Base-by-base conservation (phyloP, 2,329 filamentous ascomycete species). In the Fusarium sublunatum region DNA sequence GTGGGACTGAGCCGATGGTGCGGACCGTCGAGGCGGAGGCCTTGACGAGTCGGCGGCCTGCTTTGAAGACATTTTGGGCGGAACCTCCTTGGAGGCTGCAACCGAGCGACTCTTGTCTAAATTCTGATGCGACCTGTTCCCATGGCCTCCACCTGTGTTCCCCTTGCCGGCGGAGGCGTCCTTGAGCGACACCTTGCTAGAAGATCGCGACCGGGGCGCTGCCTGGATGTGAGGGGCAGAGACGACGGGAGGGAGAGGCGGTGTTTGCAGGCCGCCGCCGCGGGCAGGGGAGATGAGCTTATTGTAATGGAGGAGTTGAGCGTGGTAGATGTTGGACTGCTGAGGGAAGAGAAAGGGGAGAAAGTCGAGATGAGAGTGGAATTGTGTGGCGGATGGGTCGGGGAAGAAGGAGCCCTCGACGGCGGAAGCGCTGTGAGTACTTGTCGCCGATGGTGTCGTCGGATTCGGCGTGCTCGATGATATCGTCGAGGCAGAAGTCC, bases 301-400 rank as follows among this genome's bases (percentile, higher is more conserved):
- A 75, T 88, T 89, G 80, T 89, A 89, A 67, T 88, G 82, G 47
- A 86, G 80, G 53, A 89, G 82, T 75, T 87, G 85, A 50, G 84
- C 84, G 70, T 88, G 84, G 75, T 87, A 86, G 63, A 84, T 77
- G 38, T 81, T 84, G 31, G 82, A 78, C 64, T 88, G 85, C 61
- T 87, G 85, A 13, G 85, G 85, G 55, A 87, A 79, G 67, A 87
- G 77, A 62, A 86, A 81, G 32, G 86, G 85, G 26, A 86, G 77
- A 57, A 86, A 78, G 63, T 87, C 83, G 69, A 86, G 69, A 59
- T 81, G 79, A 61, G 79, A 73, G 46, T 81, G 75, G 52, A 76
- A 74, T 41, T 75, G 75, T 39, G 74, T 52, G 54, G 69, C 59
- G 60, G 68, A 65, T 63, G 70, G 63, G 58, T 75, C 66, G 55